These are phyloP conservation scores for Kodamaea alishanica DNA, from an alignment of 1,139 yeast genomes.

Conservation along the genomic window DNA sequence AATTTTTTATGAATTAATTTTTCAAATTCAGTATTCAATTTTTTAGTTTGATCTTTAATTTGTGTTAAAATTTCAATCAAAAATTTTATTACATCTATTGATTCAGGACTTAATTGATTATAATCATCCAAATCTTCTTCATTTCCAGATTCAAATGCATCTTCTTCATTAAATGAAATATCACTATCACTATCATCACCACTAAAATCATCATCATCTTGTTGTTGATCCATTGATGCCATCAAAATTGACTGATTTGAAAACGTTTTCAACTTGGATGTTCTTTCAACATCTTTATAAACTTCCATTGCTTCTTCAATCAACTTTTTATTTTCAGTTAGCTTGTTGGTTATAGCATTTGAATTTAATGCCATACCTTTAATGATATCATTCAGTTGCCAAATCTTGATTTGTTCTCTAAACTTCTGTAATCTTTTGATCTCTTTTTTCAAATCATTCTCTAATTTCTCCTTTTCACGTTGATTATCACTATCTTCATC, in stretches of 20 bases:
- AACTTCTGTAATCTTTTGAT: slow-evolving; percentile 27
- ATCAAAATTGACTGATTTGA: slow-evolving; percentile 47
- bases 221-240: slow-evolving; percentile 37
- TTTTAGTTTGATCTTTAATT: slow-evolving; percentile 32
- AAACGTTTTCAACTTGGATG: slow-evolving; percentile 44
- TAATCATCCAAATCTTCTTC: slow-evolving; percentile 20
- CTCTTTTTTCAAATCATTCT: slow-evolving; percentile 26
- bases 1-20: slow-evolving; percentile 39
- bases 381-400: slow-evolving; percentile 41
- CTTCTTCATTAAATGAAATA: slow-evolving; percentile 7
- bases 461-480: slow-evolving; percentile 25
- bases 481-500: slow-evolving; percentile 33
- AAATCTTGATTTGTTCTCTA: slow-evolving; percentile 27
- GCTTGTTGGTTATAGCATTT: slow-evolving; percentile 19
- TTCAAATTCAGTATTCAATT: slow-evolving; percentile 33
- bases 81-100: slow-evolving; percentile 26
- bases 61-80: slow-evolving; percentile 13
- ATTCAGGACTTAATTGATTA: slow-evolving; percentile 31
- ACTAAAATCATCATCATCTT: slow-evolving; percentile 21
- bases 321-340: slow-evolving; percentile 39
- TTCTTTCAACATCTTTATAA: slow-evolving; percentile 46
- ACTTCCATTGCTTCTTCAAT: slow-evolving; percentile 51
- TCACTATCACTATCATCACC: slow-evolving; percentile 12
- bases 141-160: slow-evolving; percentile 15
- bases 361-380: slow-evolving; percentile 21